Percentiles rank a stretch among this genome's conserved stretches.
Conservation (phyloP, 495 filamentous ascomycete species). For the Penicillium pancosmium region DNA sequence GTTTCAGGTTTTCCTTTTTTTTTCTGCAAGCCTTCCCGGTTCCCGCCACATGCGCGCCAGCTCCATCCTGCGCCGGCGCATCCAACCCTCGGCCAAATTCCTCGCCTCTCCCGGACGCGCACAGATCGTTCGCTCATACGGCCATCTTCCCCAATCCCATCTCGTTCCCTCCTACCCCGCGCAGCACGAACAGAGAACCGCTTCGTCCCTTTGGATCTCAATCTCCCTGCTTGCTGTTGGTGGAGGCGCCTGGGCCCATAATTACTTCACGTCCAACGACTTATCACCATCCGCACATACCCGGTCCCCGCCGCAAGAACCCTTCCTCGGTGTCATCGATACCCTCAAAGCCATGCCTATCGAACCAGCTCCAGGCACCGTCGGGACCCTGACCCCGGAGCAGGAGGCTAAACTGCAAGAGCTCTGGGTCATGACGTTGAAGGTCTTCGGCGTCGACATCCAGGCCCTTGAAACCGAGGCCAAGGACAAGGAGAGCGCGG, state of each 20-base stretch:
- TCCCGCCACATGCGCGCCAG: slow-evolving; percentile 43
- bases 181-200: slow-evolving; percentile 37
- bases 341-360: slow-evolving; percentile 43
- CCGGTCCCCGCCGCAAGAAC: slow-evolving; percentile 23
- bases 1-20: neutral
- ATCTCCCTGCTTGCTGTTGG: slow-evolving; percentile 36
- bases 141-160: slow-evolving; percentile 25
- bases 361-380: slow-evolving; percentile 68
- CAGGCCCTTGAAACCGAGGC: slow-evolving; percentile 30
- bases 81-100: slow-evolving; percentile 38
- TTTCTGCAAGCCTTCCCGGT: neutral
- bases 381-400: slow-evolving; percentile 84
- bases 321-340: slow-evolving; percentile 45
- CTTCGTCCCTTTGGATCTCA: slow-evolving; percentile 46
- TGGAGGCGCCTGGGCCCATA: slow-evolving; percentile 42
- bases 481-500: slow-evolving; percentile 11
- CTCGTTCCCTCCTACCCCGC: slow-evolving; percentile 32
- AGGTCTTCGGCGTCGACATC: slow-evolving; percentile 71
- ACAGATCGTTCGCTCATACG: slow-evolving; percentile 26
- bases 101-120: slow-evolving; percentile 25
- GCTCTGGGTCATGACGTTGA: slow-evolving; percentile 78
- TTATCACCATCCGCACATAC: slow-evolving; percentile 8
- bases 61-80: slow-evolving; percentile 34
- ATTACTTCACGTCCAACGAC: slow-evolving; percentile 28
- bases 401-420: slow-evolving; percentile 87